A percentile compares a stretch with the other conserved stretches of the same genome.
phyloP scores from a whole-genome alignment of 1,284 basidiomycete species.

The Moesziomyces antarcticus region DNA sequence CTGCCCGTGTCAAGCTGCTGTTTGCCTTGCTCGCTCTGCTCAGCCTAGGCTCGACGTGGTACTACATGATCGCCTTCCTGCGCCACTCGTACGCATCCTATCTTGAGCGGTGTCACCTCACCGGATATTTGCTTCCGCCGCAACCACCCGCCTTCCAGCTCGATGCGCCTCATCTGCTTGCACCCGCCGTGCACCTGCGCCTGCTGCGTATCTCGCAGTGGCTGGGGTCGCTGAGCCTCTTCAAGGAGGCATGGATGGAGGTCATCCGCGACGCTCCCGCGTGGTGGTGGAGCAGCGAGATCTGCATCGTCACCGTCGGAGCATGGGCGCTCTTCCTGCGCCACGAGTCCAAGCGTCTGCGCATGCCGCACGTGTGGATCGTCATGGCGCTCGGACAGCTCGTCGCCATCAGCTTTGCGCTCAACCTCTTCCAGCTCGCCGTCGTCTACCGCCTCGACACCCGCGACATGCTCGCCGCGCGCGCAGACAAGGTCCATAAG shows the following conservation, averaged over 20 bases:
- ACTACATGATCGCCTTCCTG: conserved; percentile 64
- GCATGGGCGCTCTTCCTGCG: conserved; percentile 75
- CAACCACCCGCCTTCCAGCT: conserved; percentile 13
- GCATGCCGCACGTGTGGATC: conserved; percentile 74
- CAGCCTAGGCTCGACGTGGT: conserved; percentile 47
- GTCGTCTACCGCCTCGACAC: conserved; percentile 69
- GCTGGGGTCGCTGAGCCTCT: conserved; percentile 75
- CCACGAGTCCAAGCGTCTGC: conserved; percentile 71
- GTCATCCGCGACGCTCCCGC: conserved; percentile 72
- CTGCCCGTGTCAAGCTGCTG: conserved; percentile 23
- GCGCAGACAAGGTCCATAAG: conserved; percentile 8
- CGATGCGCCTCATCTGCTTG: conserved; percentile 15
- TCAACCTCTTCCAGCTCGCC: conserved; percentile 77
- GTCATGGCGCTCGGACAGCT: conserved; percentile 81
- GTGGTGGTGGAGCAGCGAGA: conserved; percentile 82
- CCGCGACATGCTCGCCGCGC: conserved; percentile 11
- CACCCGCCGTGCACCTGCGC: conserved; percentile 67
- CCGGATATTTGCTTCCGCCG: conserved; percentile 28
- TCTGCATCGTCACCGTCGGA: conserved; percentile 77
- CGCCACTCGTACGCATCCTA: conserved; percentile 52
- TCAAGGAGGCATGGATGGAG: conserved; percentile 75
- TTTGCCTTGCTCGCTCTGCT: conserved; percentile 24
- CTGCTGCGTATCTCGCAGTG: conserved; percentile 70
- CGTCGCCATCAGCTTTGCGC: conserved; percentile 78
- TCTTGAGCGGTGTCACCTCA: conserved; percentile 37